Evolutionary conservation across 495 filamentous ascomycete genomes (phyloP), one percentile per base, ranked within the genome.

Genomic region (Recurvomyces mirabilis): DNA sequence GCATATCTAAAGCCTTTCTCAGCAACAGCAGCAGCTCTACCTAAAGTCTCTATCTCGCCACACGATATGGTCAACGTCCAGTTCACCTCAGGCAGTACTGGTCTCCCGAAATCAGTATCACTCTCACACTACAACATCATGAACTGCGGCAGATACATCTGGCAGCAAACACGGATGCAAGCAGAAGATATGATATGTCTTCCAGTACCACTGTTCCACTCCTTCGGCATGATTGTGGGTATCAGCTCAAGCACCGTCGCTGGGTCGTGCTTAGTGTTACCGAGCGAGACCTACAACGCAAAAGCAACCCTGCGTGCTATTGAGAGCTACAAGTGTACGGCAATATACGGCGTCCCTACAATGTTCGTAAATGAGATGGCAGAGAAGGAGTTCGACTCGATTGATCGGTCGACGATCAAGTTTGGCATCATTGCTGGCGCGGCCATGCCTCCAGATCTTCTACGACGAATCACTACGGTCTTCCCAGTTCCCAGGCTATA

Each of bases 291-390:
- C 29, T 53, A 43, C 31, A 47, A 31, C 28, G 28, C 45, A 9
- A 42, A 41, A 18, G 38, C 33, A 29, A 23, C 49, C 9, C 45
- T 53, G 11, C 28, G 43, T 19, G 47, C 44, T 38, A 48, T 53
- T n/a, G 49, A 48, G 19, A 20, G 31, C 17, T 47, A 48, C 45
- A 47, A 53, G 33, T 53, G 43, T 24, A 53, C 49, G 4, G 49
- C 49, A 22, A 29, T 53, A 9, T 53, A 47, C 32, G 49, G 49
- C 38, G 43, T 53, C 15, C 44, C 49, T 11, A 53, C 49, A 13
- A 53, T 53, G 49, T 48, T 53, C 33, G 41, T 53, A 17, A 53
- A 26, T 1, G 49, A 53, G 40, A 53, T 53, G 49, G 49, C 43
- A 31, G 19, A 48, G 18, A 38, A 41, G 35, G 46, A 43, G 17